Evolutionary conservation across 495 filamentous ascomycete genomes (phyloP).

Genomic region (Cairneyella variabilis): DNA sequence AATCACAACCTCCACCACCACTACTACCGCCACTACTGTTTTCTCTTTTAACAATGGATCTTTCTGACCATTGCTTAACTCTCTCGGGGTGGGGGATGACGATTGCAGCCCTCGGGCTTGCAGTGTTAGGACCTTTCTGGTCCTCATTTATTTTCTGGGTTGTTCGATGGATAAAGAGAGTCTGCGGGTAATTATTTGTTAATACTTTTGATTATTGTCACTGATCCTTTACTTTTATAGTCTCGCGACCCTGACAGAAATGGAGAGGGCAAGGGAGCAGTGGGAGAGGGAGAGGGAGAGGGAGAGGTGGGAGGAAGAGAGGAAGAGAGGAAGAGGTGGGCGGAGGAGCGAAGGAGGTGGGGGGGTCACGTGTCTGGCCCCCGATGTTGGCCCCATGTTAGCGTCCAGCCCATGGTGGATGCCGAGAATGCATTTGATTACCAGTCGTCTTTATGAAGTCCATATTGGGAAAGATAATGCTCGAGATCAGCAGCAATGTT

Average conservation of each 20-base stretch:
- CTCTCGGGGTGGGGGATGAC: constrained; percentile 20
- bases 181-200: constrained; percentile 17
- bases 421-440: too few species aligned
- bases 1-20: not conserved
- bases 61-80: constrained; percentile 17
- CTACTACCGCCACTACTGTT: constrained; percentile 8
- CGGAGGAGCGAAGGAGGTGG: not conserved
- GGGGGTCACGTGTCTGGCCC: too few species aligned
- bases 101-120: constrained; percentile 17
- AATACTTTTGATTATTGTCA: constrained; percentile 15
- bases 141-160: constrained; percentile 18
- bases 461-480: too few species aligned
- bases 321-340: not conserved
- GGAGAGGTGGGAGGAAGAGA: not conserved
- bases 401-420: too few species aligned
- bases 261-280: constrained; percentile 14
- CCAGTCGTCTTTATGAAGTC: too few species aligned
- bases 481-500: too few species aligned
- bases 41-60: constrained; percentile 17
- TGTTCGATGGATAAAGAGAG: constrained; percentile 11
- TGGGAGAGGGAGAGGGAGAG: constrained; percentile 11
- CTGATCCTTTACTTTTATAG: constrained; percentile 19
- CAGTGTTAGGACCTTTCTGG: constrained; percentile 18
- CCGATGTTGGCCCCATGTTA: too few species aligned
- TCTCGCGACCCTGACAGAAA: constrained; percentile 13